Base-by-base conservation (phyloP, 140 eudicot genomes). In the Senecio squalidus region DNA sequence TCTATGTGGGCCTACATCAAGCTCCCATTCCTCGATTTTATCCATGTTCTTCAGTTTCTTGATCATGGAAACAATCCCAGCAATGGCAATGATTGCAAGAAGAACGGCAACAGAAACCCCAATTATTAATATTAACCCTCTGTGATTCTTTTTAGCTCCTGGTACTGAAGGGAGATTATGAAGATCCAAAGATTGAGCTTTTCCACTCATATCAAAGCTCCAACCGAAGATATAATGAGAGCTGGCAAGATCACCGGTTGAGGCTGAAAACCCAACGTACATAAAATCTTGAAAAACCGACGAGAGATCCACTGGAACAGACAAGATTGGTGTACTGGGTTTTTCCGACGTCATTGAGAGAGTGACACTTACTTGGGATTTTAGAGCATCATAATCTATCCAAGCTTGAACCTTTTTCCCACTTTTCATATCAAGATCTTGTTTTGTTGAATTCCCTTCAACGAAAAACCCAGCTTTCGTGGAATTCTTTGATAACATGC, bases 231-330 rank as follows among this genome's bases (percentile, higher is more conserved):
- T 30, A 65, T 79, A 83, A 59, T 83, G 92, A 6, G 79, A 76
- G 36, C 92, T 79, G 11, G 92, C 79, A 18, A 83, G 86, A 57
- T 69, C 49, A 63, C 86, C 92, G 3, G 92, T 83, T 14, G 92
- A 80, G 5, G 86, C 71, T 45, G 86, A 80, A 69, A 83, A 83
- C 6, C 92, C 92, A 1, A 73, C 71, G 58, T 66, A 83, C 92
- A 83, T 83, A 18, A 6, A 38, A 49, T 79, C 84, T 27, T 71
- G 67, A 16, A 76, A 63, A 17, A 69, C 66, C 1, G 72, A 30
- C 0, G 83, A 70, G 3, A 83, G 81, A 49, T 83, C 73, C 2
- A 82, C 52, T 4, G 59, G 66, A 60, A 61, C 69, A 13, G 90
- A 71, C 68, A 82, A 66, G 20, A 82, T 61, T n/a, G 82, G 70